Conservation (phyloP, 345 rosid genomes). For the Raphanus sativus region DNA sequence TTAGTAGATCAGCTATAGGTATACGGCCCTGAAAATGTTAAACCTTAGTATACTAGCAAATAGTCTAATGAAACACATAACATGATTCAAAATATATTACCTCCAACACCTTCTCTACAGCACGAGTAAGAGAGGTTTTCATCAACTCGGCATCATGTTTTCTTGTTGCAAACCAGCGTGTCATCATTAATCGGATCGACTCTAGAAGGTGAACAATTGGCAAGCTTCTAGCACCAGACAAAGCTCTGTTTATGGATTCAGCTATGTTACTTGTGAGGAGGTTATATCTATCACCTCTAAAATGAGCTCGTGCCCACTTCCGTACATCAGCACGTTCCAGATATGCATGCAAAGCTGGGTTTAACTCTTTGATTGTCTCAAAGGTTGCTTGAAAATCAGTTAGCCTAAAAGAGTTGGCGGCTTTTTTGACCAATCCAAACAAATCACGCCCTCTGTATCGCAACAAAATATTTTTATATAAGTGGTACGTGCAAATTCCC, state of each 20-base stretch:
- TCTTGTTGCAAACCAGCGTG: neutral
- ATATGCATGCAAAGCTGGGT: neutral
- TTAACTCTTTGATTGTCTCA: neutral
- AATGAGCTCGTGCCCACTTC: neutral
- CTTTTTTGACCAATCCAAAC: neutral
- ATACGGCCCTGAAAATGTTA: neutral
- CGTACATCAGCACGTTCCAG: neutral
- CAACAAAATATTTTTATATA: neutral
- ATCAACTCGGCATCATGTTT: neutral
- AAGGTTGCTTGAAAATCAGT: neutral
- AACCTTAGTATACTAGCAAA: neutral
- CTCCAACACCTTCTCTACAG: neutral
- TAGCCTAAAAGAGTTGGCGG: neutral
- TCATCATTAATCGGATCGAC: neutral
- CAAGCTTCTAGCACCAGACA: neutral
- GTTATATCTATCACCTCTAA: neutral
- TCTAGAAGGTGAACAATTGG: neutral
- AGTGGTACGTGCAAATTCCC: neutral
- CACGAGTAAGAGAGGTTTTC: neutral
- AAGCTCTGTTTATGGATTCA: neutral
- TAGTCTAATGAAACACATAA: neutral
- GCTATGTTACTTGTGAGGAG: neutral
- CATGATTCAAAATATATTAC: neutral
- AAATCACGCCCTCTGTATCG: neutral
- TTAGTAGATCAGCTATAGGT: neutral